Conservation (phyloP, 2,329 filamentous ascomycete species). For the Escovopsis sp. region DNA sequence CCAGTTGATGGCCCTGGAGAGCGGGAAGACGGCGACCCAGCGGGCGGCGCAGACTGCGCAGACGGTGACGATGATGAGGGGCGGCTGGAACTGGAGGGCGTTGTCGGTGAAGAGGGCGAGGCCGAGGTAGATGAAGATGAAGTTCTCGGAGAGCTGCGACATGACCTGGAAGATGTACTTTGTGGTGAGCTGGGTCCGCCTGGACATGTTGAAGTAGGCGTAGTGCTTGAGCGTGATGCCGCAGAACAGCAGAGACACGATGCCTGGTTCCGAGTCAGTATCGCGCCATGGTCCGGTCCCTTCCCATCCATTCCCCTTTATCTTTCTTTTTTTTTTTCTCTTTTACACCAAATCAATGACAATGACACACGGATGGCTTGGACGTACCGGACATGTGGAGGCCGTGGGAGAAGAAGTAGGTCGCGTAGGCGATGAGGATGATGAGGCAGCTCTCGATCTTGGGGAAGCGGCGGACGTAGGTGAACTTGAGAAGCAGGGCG, state of each 20-base stretch:
- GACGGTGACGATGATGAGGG: constrained; percentile 87
- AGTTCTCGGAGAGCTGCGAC: constrained; percentile 93
- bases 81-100: constrained; percentile 76
- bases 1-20: constrained; percentile 82
- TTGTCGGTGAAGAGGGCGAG: constrained; percentile 88
- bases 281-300: not conserved
- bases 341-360: not conserved
- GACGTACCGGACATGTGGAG: constrained; percentile 81
- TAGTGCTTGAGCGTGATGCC: constrained; percentile 98
- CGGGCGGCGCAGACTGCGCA: constrained; percentile 82
- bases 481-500: constrained; percentile 84
- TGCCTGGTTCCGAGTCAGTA: constrained; percentile 41
- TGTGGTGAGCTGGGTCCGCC: constrained; percentile 89
- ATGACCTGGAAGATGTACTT: constrained; percentile 96
- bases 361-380: no score
- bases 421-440: constrained; percentile 86
- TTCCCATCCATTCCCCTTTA: no score
- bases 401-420: constrained; percentile 95
- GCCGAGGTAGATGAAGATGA: constrained; percentile 98
- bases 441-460: constrained; percentile 96
- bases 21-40: constrained; percentile 88
- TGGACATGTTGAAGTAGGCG: constrained; percentile 99
- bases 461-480: constrained; percentile 77
- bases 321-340: not conserved
- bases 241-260: constrained; percentile 92